Evolutionary conservation across 768 basidiomycete genomes (phyloP), one percentile per base, ranked within the genome.

Genomic region (Galerina sulciceps): DNA sequence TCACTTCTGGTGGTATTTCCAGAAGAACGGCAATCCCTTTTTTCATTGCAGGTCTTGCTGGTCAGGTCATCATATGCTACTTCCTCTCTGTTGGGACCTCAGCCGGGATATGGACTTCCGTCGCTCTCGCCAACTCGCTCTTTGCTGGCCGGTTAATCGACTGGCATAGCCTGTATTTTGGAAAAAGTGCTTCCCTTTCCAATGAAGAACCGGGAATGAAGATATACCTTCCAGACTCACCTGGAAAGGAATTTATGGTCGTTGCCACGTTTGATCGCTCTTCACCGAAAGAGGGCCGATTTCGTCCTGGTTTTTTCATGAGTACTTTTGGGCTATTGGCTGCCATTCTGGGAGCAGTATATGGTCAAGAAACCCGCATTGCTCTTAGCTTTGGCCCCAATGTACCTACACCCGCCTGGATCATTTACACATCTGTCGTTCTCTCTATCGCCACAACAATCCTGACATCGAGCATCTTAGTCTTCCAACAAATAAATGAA

Each of bases 31-130:
- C 65, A 10, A 18, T 65, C 44, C 65, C 69, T 13, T 71, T 71
- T 59, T 61, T 71, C 37, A 34, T 67, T 3, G 60, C 65, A 26
- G 69, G 70, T 11, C 45, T 69, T 8, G 53, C 65, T 22, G 68
- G 67, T 9, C 69, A 71, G 59, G 58, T 62, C 6, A 44, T 65
- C 36, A 58, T 70, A 14, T 71, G 70, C 53, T 71, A 69, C 46
- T 67, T 69, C 57, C 69, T 71, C 36, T 50, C 61, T 37, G 64
- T 69, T 22, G 67, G 67, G 54, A 66, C 67, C 4, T 61, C 61
- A n/a, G 70, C 69, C 17, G 68, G 70, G 6, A 58, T 71, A 42
- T 71, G 68, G 69, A 69, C 65, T 2, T 63, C 55, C 37, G 67
- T 71, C 20, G 67, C 63, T 15, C 61, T 71, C 11, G 60, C 67